Evolutionary conservation across 2,329 filamentous ascomycete genomes (phyloP), one percentile per base, ranked within the genome.

Genomic region (Aspergillus candidus): DNA sequence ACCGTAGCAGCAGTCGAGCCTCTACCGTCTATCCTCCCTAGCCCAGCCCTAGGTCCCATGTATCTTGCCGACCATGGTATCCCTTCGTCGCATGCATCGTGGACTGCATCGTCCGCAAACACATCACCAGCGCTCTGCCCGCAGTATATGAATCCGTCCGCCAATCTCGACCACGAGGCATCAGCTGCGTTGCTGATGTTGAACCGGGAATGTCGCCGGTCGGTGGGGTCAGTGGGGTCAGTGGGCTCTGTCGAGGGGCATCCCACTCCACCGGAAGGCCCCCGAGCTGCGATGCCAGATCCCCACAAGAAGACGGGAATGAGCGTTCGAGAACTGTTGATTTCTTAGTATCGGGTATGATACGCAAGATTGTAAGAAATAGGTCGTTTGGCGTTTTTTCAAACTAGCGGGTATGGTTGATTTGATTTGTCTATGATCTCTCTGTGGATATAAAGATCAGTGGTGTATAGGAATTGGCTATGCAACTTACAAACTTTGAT

Each of bases 161-260:
- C 73, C 6, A 73, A 77, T 44, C 72, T 86, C 32, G 84, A 88
- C 50, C 83, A 89, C 48, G 88, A 93, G 63, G 90, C 88, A 1
- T 93, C 88, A 6, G 84, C 88, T 11, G 90, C 89, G 3, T 65
- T 95, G 54, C 67, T 95, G 62, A 94, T 95, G 89, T 72, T 96
- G 47, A 94, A 90, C 53, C 81, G 76, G 42, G 88, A 93, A 62
- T 78, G 87, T 33, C 75, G 87, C 31, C 75, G 73, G 32, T 71
- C 68, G 4, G 56, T 61, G 1, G 56, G 63, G 48, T 63, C 61
- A 6, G 53, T 58, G 31, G 75, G 73, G 31, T 71, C 68, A 4
- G 56, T 61, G 1, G 56, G 63, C 49, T 63, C 61, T 6, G 52
- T 58, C 6, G 61, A 60, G 30, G 53, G 53, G 8, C 53, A 57